Base-by-base conservation (phyloP, 2,329 filamentous ascomycete species). In the Zymoseptoria crescenta region DNA sequence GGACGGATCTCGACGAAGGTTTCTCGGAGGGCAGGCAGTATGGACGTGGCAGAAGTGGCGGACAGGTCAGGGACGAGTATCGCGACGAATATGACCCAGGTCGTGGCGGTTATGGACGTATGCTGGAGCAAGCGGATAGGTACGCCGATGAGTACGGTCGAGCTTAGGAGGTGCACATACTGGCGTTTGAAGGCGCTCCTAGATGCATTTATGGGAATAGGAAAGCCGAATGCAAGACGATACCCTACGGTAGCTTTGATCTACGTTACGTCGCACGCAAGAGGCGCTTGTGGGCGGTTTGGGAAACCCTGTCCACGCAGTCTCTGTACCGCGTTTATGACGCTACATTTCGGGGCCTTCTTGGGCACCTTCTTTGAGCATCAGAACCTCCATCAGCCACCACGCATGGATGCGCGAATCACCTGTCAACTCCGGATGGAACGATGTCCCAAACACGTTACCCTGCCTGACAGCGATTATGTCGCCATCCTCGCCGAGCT, bases 11-110 rank as follows among this genome's bases (percentile, higher is more conserved):
- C 54, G 94, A 99, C 72, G 92, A 95, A 30, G 94, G 94, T 2
- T 99, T 99, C 68, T 86, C 92, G 67, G 94, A 99, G 78, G 94
- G 94, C 6, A 84, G 94, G 61, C 94, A 99, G 77, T 99, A 96
- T 74, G 94, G 83, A 63, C 86, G 93, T 56, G 93, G 93, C 69
- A 96, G 96, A 79, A 96, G 90, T 61, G 94, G 94, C 60, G 94
- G 94, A 4, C 94, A 99, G 77, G 94, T 99, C 63, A 86, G 94
- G 65, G 94, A 99, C 73, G 95, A 99, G 79, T 99, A 97, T 76
- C 85, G 94, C 52, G 91, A 96, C 74, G 94, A 99, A 77, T 99
- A 87, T 72, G 94, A 99, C 73, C 93, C 96, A 61, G 94, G 94
- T 16, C 83, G 94, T 67, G 94, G 94, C 67, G 94, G 94, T 9